These are phyloP conservation scores for Populus euphratica DNA, from an alignment of 345 rosid genomes.

Conservation along the genomic window DNA sequence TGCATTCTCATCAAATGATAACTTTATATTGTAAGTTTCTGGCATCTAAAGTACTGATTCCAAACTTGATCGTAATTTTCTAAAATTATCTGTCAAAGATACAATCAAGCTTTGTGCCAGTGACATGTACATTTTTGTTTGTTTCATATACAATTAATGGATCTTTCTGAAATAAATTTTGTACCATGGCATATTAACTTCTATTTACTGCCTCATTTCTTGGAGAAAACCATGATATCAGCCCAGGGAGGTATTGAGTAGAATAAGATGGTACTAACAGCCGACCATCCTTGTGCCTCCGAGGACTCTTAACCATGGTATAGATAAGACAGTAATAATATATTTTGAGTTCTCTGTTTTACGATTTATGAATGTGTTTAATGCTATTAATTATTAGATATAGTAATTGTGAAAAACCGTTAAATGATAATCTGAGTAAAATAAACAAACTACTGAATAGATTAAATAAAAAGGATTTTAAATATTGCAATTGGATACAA, in stretches of 20 bases:
- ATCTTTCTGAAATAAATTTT: not conserved
- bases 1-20: conserved; percentile 44
- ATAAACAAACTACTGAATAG: no score
- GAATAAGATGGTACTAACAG: not conserved
- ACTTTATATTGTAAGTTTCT: not conserved
- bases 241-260: not conserved
- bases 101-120: not conserved
- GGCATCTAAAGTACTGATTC: not conserved
- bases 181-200: no score
- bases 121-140: not conserved
- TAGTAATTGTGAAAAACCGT: no score
- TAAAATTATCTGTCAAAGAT: not conserved
- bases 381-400: no score
- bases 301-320: no score
- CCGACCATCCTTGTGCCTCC: no score
- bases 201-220: not conserved
- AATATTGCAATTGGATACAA: no score
- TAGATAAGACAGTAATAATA: not conserved
- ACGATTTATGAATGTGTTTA: not conserved
- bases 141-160: not conserved
- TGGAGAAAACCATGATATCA: not conserved
- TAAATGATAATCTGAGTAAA: no score
- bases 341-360: not conserved
- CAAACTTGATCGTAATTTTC: not conserved
- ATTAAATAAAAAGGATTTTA: no score